These are phyloP conservation scores for Venturia nashicola DNA, from an alignment of 2,329 filamentous ascomycete species.

Conservation along the genomic window DNA sequence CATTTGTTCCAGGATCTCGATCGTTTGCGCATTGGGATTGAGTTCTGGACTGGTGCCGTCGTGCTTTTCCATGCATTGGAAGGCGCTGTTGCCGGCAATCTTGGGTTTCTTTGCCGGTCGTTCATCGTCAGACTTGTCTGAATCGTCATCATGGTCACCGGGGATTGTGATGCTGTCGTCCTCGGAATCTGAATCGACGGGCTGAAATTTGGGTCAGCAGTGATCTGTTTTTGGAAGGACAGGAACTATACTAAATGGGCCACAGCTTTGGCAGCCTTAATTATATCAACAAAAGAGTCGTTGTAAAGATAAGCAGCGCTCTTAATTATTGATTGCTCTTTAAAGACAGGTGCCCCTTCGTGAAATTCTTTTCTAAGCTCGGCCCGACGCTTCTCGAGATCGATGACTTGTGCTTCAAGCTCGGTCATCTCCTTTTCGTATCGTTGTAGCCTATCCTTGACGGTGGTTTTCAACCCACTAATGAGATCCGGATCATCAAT, in stretches of 20 bases:
- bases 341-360: constrained; percentile 16
- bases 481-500: background rate
- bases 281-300: constrained; percentile 53
- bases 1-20: constrained; percentile 69
- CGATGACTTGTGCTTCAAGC: constrained; percentile 20
- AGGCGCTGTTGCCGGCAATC: constrained; percentile 27
- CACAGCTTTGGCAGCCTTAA: constrained; percentile 48
- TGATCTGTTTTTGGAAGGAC: background rate
- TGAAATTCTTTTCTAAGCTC: constrained; percentile 35
- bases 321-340: constrained; percentile 1
- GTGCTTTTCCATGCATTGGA: constrained; percentile 48
- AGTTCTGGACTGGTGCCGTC: constrained; percentile 28
- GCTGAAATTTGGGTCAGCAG: background rate
- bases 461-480: background rate
- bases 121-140: constrained; percentile 17
- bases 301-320: constrained; percentile 10
- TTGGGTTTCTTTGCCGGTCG: background rate
- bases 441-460: background rate
- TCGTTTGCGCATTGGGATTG: constrained; percentile 65
- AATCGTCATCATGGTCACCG: constrained; percentile 9
- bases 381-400: constrained; percentile 29
- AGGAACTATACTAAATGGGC: background rate
- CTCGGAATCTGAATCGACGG: constrained; percentile 7
- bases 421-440: background rate
- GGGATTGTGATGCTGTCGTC: background rate